A percentile compares a stretch with the other conserved stretches of the same genome.
Evolutionary conservation across 2,329 filamentous ascomycete genomes (phyloP).

Genomic region (Xylaria sp.): DNA sequence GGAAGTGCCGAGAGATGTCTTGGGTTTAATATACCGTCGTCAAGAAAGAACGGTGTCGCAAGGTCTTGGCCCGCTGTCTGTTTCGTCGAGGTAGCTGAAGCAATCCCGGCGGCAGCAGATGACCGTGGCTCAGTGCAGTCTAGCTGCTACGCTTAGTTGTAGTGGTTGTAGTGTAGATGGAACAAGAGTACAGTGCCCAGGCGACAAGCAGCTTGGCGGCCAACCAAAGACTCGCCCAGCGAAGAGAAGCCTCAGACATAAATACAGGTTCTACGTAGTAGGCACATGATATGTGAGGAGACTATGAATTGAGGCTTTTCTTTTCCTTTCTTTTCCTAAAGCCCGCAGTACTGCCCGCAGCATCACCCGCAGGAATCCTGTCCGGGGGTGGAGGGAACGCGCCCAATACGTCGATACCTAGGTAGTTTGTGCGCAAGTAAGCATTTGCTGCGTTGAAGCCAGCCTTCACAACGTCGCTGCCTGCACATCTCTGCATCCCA

Average conservation of each 20-base stretch:
- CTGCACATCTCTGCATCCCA: constrained; percentile 15
- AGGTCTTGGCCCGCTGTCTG: constrained; percentile 35
- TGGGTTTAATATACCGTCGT: constrained; percentile 29
- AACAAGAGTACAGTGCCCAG: constrained; percentile 34
- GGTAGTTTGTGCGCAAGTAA: constrained; percentile 13
- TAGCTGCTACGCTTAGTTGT: neutral
- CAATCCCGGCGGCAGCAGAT: constrained; percentile 26
- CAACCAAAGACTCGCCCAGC: constrained; percentile 25
- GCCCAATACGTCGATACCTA: constrained; percentile 1
- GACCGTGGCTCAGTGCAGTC: constrained; percentile 16
- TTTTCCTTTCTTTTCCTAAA: constrained; percentile 32
- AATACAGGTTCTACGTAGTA: constrained; percentile 17
- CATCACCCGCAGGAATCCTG: constrained; percentile 21
- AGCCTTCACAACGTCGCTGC: neutral
- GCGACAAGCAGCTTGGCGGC: constrained; percentile 36
- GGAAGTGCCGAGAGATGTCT: constrained; percentile 27
- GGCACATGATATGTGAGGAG: constrained; percentile 12
- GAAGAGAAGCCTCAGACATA: constrained; percentile 33
- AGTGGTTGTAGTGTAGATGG: constrained; percentile 16
- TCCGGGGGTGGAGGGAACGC: constrained; percentile 12
- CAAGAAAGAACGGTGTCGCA: constrained; percentile 16
- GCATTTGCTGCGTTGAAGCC: constrained; percentile 1
- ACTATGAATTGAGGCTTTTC: constrained; percentile 33
- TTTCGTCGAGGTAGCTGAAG: constrained; percentile 24
- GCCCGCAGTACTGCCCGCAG: constrained; percentile 31